Conservation (phyloP, 2,329 filamentous ascomycete genomes). For the Hypoxylon sp. region DNA sequence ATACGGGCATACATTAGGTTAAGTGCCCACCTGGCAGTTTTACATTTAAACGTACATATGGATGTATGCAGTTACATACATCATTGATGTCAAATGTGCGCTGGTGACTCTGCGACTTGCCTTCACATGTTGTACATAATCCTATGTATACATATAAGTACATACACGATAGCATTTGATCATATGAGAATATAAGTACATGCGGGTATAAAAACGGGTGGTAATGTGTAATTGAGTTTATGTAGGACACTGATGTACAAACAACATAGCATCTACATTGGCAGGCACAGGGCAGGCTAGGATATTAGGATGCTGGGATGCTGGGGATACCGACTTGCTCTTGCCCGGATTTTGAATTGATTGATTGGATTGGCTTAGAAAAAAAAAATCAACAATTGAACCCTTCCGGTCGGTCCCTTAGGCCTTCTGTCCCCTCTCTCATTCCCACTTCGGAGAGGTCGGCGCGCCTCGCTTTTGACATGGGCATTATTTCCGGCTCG, state of each 20-base stretch:
- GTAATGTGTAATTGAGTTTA: not conserved
- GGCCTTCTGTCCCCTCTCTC: not conserved
- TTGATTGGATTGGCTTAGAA: slow-evolving; percentile 23
- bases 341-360: slow-evolving; percentile 14
- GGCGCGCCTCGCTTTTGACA: slow-evolving; percentile 31
- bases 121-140: too few relatives aligned
- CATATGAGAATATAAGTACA: not conserved
- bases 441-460: slow-evolving; percentile 30
- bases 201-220: not conserved
- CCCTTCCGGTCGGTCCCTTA: slow-evolving; percentile 27
- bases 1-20: too few relatives aligned
- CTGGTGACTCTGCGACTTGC: too few relatives aligned
- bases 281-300: not conserved
- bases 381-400: slow-evolving; percentile 15
- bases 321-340: slow-evolving; percentile 1
- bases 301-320: too few relatives aligned
- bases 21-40: too few relatives aligned
- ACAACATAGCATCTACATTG: not conserved
- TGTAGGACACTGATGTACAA: not conserved
- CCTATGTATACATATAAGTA: too few relatives aligned
- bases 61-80: too few relatives aligned
- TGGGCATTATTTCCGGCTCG: slow-evolving; percentile 29
- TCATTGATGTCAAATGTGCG: too few relatives aligned
- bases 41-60: not conserved
- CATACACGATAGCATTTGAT: too few relatives aligned